Conservation (phyloP, 2,329 filamentous ascomycete species). For the Lachnellula hyalina region DNA sequence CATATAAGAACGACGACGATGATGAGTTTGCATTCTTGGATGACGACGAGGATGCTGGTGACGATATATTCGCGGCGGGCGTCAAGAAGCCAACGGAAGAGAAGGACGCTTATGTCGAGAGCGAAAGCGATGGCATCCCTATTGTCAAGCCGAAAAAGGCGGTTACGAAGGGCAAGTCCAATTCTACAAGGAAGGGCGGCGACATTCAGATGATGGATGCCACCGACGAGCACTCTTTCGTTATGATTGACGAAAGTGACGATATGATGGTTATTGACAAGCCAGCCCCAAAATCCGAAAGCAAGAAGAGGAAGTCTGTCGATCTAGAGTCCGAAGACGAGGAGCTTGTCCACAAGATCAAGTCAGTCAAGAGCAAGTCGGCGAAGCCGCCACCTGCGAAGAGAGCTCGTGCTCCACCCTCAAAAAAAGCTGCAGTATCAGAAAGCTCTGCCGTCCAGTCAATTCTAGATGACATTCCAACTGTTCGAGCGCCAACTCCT, state of each 20-base stretch:
- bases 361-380: slow-evolving; percentile 35
- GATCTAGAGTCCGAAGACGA: slow-evolving; percentile 52
- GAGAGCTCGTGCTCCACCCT: slow-evolving; percentile 28
- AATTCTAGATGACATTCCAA: slow-evolving; percentile 84
- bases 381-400: slow-evolving; percentile 30
- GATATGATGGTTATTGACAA: slow-evolving; percentile 33
- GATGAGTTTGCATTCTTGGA: slow-evolving; percentile 57
- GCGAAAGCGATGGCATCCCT: slow-evolving; percentile 60
- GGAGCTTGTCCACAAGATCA: slow-evolving; percentile 51
- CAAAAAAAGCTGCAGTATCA: slow-evolving; percentile 57
- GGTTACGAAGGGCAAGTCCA: slow-evolving; percentile 31
- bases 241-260: slow-evolving; percentile 41
- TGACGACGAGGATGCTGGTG: slow-evolving; percentile 65
- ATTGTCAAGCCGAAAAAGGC: slow-evolving; percentile 52
- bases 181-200: slow-evolving; percentile 37
- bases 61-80: slow-evolving; percentile 78
- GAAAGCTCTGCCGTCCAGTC: slow-evolving; percentile 72
- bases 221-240: slow-evolving; percentile 27
- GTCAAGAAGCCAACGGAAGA: slow-evolving; percentile 59
- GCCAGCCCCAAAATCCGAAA: slow-evolving; percentile 15
- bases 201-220: slow-evolving; percentile 41
- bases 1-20: slow-evolving; percentile 34
- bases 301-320: slow-evolving; percentile 56
- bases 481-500: slow-evolving; percentile 76
- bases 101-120: slow-evolving; percentile 68